Evolutionary conservation across 371 early-diverging fungal species (phyloP).

Genomic region (Mortierella sp.): DNA sequence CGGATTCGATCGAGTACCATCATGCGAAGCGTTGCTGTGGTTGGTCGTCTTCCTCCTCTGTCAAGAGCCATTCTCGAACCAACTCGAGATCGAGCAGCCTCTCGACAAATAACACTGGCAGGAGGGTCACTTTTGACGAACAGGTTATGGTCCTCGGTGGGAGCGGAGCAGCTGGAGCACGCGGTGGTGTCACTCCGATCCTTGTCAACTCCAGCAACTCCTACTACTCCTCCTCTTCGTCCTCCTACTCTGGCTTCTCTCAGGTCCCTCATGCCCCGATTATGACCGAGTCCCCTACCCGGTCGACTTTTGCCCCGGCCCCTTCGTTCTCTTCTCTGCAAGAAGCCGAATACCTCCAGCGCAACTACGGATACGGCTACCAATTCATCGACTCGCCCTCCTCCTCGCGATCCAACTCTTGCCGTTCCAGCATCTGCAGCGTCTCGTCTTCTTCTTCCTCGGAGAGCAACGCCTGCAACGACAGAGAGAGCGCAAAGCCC

Average conservation of each 20-base stretch:
- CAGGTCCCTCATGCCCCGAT: background rate
- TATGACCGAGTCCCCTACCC: constrained; percentile 33
- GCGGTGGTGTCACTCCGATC: background rate
- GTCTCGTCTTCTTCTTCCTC: constrained; percentile 4
- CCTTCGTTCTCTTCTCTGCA: background rate
- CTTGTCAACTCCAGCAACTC: background rate
- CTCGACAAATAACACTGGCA: constrained; percentile 10
- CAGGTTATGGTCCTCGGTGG: constrained; percentile 35
- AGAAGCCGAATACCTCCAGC: constrained; percentile 14
- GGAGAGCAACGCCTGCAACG: constrained; percentile 18
- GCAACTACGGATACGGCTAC: background rate
- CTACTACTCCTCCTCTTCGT: background rate
- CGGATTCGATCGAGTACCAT: constrained; percentile 23
- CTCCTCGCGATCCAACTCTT: constrained; percentile 33
- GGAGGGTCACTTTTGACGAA: constrained; percentile 39
- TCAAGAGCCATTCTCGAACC: background rate
- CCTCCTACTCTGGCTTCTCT: background rate
- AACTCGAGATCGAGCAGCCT: constrained; percentile 6
- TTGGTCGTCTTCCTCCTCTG: background rate
- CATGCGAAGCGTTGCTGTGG: background rate
- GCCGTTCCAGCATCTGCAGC: constrained; percentile 40
- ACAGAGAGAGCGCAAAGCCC: constrained; percentile 8
- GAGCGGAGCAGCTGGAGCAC: constrained; percentile 5
- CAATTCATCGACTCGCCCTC: constrained; percentile 21
- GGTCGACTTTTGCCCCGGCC: constrained; percentile 1